phyloP scores from a whole-genome alignment of 805 yeast species.

The Hanseniaspora valbyensis region DNA sequence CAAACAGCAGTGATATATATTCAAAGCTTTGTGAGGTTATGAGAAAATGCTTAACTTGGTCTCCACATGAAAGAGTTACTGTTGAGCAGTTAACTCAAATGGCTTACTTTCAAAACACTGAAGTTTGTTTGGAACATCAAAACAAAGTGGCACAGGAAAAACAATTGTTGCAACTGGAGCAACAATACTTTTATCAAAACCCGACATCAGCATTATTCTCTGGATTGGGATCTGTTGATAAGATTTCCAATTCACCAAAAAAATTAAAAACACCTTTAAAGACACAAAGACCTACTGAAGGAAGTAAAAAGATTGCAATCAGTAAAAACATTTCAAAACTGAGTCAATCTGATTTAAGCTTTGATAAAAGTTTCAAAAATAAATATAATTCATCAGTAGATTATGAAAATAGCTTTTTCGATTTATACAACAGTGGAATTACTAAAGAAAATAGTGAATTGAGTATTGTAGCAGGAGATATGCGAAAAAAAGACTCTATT shows the following conservation, averaged over 20 bases:
- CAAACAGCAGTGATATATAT: conserved; percentile 33
- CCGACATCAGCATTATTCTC: not conserved
- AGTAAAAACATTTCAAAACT: not conserved
- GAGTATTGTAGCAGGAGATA: not conserved
- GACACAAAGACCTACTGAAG: not conserved
- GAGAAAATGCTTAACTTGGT: conserved; percentile 54
- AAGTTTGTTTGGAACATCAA: conserved; percentile 13
- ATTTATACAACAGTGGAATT: not conserved
- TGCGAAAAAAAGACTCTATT: not conserved
- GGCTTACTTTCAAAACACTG: conserved; percentile 45
- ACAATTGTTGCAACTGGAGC: not conserved
- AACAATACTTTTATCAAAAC: not conserved
- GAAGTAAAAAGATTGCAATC: too few species aligned
- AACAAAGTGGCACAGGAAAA: conserved; percentile 1
- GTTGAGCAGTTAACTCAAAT: conserved; percentile 38
- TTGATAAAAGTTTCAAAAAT: not conserved
- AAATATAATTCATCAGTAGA: not conserved
- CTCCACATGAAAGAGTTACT: conserved; percentile 54
- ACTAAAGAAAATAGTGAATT: conserved; percentile 1
- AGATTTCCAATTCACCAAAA: not conserved
- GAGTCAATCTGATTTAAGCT: not conserved
- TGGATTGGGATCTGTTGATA: not conserved
- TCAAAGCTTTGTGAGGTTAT: conserved; percentile 31
- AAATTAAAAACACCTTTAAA: not conserved
- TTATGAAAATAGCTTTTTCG: conserved; percentile 10